A percentile compares a stretch with the other conserved stretches of the same genome.
Evolutionary conservation across 2,329 filamentous ascomycete species (phyloP).

Genomic region (Ascochyta pisi): DNA sequence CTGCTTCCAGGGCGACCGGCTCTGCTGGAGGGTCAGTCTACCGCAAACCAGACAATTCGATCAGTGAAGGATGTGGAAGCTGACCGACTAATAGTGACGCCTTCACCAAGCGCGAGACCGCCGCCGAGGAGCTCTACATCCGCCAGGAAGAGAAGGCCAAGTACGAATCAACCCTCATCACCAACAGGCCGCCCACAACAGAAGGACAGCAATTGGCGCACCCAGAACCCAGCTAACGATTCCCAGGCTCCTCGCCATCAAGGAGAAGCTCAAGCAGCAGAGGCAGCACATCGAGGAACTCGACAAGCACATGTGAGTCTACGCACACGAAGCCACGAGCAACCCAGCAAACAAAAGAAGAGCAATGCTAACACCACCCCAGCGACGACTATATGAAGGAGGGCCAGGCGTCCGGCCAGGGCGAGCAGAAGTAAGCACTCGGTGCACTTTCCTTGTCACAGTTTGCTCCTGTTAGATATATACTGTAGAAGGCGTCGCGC

Average conservation of each 20-base stretch:
- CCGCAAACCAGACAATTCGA: neutral
- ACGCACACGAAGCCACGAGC: neutral
- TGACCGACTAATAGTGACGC: slow-evolving; percentile 69
- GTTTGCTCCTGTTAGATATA: slow-evolving; percentile 20
- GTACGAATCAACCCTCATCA: slow-evolving; percentile 47
- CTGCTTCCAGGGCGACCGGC: slow-evolving; percentile 51
- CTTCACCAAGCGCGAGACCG: slow-evolving; percentile 91
- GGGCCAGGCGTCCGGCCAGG: slow-evolving; percentile 68
- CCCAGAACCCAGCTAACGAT: slow-evolving; percentile 20
- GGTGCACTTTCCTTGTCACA: slow-evolving; percentile 18
- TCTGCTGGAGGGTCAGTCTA: slow-evolving; percentile 43
- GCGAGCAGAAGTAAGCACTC: slow-evolving; percentile 58
- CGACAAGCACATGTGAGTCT: slow-evolving; percentile 80
- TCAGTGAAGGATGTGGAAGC: neutral
- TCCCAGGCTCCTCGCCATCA: slow-evolving; percentile 70
- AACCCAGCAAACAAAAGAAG: neutral
- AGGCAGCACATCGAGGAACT: slow-evolving; percentile 84
- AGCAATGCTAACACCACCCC: slow-evolving; percentile 25
- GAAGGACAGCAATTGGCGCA: neutral
- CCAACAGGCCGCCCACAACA: neutral
- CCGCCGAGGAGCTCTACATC: slow-evolving; percentile 84
- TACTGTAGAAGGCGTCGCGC: slow-evolving; percentile 23
- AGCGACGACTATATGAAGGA: slow-evolving; percentile 80
- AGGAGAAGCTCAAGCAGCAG: slow-evolving; percentile 74
- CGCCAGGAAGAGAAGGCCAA: slow-evolving; percentile 88